Conservation (phyloP, 2,329 filamentous ascomycete species). For the Cladophialophora yegresii region DNA sequence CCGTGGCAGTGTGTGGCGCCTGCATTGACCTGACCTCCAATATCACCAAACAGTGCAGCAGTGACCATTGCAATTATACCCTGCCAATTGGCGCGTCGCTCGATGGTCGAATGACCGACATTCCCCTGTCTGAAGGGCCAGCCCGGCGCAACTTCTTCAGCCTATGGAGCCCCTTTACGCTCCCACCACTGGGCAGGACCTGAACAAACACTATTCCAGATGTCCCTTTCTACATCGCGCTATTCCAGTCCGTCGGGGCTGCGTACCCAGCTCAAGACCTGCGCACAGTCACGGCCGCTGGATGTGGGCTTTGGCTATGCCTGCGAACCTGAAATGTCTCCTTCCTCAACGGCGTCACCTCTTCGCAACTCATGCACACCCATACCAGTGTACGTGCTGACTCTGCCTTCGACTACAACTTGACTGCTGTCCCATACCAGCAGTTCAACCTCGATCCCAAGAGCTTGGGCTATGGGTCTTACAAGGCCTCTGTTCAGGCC, state of each 20-base stretch:
- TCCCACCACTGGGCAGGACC: neutral
- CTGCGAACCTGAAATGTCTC: neutral
- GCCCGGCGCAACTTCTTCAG: conserved; percentile 2
- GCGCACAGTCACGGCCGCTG: neutral
- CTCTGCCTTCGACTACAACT: conserved; percentile 1
- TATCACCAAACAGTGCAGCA: neutral
- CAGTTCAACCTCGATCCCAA: neutral
- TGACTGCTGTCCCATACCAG: neutral
- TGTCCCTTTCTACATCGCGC: neutral
- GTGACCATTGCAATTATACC: conserved; percentile 1
- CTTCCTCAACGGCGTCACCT: neutral
- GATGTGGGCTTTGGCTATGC: neutral
- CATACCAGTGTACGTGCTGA: neutral
- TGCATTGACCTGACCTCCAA: neutral
- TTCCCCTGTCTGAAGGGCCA: neutral
- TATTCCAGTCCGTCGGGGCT: neutral
- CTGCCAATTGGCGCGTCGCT: conserved; percentile 1
- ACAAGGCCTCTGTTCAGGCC: neutral
- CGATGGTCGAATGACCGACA: neutral
- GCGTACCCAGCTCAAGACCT: conserved; percentile 1
- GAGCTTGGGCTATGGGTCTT: neutral
- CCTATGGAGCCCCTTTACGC: neutral
- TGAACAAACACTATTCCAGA: neutral
- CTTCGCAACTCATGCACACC: neutral
- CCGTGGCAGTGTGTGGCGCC: conserved; percentile 2